Evolutionary conservation across 2,329 filamentous ascomycete species (phyloP), one percentile per base, ranked within the genome.

Genomic region (Elsinoe batatas): DNA sequence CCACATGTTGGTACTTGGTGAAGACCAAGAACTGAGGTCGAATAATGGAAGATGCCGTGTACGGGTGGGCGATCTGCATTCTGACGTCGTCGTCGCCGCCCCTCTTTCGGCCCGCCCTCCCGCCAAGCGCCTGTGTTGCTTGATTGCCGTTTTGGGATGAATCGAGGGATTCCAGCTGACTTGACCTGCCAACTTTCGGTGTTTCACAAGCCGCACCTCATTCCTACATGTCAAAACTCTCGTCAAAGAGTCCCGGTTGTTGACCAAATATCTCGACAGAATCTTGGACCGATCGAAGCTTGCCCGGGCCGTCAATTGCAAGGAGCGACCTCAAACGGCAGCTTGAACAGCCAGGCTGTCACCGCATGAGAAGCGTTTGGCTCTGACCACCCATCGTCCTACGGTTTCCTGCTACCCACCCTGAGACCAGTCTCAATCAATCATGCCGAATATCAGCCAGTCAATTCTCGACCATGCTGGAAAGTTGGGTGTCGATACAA

Each of bases 21-120:
- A 46, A 36, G 33, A 10, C 33, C 36, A 26, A n/a, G 32, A 5
- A 5, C 18, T 15, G 17, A 35, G 26, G n/a, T 33, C 20, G 33
- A 30, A 30, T 67, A 30, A 30, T 67, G 10, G 53, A 57, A 18
- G 54, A 59, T 36, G 60, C 60, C 6, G 56, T 56, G 6, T 56
- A n/a, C n/a, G n/a, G n/a, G n/a, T n/a, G n/a, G n/a, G n/a, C n/a
- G 58, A 6, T 60, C 60, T 38, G 47, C 33, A 38, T 15, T 18
- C 30, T 51, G 47, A 51, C 47, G 47, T 51, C 47, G 47, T 51
- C 47, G 47, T 15, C 30, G 44, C 13, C 26, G 44, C 20, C 40
- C 4, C 37, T 40, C 17, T n/a, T 40, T n/a, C 37, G 37, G n/a
- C 37, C 40, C 18, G 44, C 44, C n/a, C 13, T 17, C 44, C 26